Conservation (phyloP, 371 early-diverging fungal genomes). For the Actinomortierella wolfii region DNA sequence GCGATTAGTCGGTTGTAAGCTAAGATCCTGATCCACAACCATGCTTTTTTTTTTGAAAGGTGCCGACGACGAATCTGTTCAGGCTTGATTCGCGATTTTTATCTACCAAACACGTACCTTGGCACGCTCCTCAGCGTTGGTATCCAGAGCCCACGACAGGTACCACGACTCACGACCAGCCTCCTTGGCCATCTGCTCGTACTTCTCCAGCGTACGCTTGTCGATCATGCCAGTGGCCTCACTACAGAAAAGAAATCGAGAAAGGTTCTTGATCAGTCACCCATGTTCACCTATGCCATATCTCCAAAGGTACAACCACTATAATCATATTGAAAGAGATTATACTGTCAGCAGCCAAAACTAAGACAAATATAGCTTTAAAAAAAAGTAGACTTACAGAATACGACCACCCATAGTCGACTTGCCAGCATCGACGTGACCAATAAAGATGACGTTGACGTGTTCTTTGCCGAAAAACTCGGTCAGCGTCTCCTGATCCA, state of each 20-base stretch:
- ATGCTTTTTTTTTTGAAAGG: no score
- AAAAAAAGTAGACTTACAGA: constrained; percentile 56
- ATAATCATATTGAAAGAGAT: not conserved
- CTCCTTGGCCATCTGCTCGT: constrained; percentile 96
- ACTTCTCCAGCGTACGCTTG: constrained; percentile 99
- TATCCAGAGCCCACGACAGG: constrained; percentile 97
- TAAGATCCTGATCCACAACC: no score
- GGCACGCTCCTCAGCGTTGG: constrained; percentile 94
- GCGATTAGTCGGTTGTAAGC: no score
- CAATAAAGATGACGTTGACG: constrained; percentile 98
- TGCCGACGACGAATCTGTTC: no score
- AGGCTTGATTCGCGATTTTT: no score
- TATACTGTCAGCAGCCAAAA: not conserved
- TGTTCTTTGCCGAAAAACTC: constrained; percentile 89
- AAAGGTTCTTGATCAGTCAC: not conserved
- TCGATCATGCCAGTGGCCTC: constrained; percentile 96
- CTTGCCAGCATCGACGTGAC: constrained; percentile 99
- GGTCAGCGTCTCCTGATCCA: constrained; percentile 64
- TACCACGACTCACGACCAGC: constrained; percentile 97
- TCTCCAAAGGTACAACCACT: no score
- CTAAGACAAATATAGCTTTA: not conserved
- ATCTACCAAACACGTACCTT: constrained; percentile 77
- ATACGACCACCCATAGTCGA: constrained; percentile 99
- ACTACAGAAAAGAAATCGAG: constrained; percentile 9
- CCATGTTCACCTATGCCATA: no score